Base-by-base conservation (phyloP, 305 asterid genomes). In the Solanum hybrid region DNA sequence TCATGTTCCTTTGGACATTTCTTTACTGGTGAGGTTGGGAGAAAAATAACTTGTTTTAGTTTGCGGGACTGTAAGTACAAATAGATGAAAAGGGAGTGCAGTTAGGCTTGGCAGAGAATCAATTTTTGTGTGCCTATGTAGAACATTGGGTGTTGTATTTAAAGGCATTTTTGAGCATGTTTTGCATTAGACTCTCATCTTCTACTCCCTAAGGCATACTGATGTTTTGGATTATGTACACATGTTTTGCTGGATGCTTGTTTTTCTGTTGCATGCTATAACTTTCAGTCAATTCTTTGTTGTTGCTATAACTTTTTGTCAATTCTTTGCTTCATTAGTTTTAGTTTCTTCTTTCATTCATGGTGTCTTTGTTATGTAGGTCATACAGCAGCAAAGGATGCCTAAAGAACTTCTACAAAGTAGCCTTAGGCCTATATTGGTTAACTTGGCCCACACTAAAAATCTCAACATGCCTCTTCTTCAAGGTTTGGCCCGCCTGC, bases 361-460 rank as follows among this genome's bases (percentile, higher is more conserved):
- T 76, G 60, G 42, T 77, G 38, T 75, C 27, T 51, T 88, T 42
- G 56, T 26, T 71, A 88, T 86, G 90, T 93, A 98, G 99, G 99
- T 97, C 90, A 97, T 98, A 91, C 92, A 95, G 89, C 99, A 97
- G 94, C 99, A 96, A 92, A 93, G 98, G 91, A 96, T 98, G 99
- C 99, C 99, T 40, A 98, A 98, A 92, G 99, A 98, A 93, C 99
- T 98, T 87, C 95, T 98, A 90, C 99, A 97, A 93, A 95, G 98
- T 95, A 97, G 99, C 95, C 94, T 98, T 95, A 94, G 98, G 95
- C 99, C 99, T 89, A 98, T 98, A 91, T 92, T 98, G 90, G 99
- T 97, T 91, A 98, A 98, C 90, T 94, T 98, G 92, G 99, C 99
- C 15, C 99, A 98, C 92, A 98, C 99, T 76, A 98, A 98, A 93